Conservation (phyloP, 2,329 filamentous ascomycete species). For the Aspergillus fischeri region DNA sequence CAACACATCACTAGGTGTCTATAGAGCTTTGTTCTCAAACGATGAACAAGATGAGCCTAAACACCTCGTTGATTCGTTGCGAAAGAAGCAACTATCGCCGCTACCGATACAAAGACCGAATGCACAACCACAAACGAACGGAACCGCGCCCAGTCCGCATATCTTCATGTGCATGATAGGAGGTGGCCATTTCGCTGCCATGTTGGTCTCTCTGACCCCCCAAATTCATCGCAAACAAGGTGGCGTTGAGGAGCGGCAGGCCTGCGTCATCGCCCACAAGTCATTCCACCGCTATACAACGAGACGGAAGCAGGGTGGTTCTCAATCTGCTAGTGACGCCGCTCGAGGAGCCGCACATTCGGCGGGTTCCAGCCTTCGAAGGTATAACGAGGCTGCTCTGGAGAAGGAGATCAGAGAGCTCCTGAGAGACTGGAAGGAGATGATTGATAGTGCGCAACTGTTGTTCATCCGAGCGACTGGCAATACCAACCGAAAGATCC, state of each 20-base stretch:
- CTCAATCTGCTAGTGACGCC: conserved; percentile 89
- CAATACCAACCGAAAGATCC: conserved; percentile 74
- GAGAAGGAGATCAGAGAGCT: conserved; percentile 82
- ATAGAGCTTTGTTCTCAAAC: conserved; percentile 72
- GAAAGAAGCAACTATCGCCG: conserved; percentile 71
- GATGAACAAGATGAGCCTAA: conserved; percentile 64
- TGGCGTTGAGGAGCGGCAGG: conserved; percentile 75
- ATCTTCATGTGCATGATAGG: conserved; percentile 98
- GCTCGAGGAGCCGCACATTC: conserved; percentile 94
- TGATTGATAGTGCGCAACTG: conserved; percentile 79
- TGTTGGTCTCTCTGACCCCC: conserved; percentile 85
- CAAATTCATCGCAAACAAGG: conserved; percentile 66
- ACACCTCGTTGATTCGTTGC: conserved; percentile 64
- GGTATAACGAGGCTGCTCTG: conserved; percentile 90
- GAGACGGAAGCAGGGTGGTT: conserved; percentile 89
- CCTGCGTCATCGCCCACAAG: conserved; percentile 88
- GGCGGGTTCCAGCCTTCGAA: conserved; percentile 80
- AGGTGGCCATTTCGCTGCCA: conserved; percentile 93
- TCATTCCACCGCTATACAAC: conserved; percentile 98
- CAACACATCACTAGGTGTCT: conserved; percentile 79
- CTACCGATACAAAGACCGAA: conserved; percentile 41
- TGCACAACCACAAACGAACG: conserved; percentile 35
- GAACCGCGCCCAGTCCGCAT: conserved; percentile 63
- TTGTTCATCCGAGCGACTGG: conserved; percentile 89
- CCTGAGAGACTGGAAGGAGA: conserved; percentile 74